phyloP scores from a whole-genome alignment of 164 flowering plant genomes.

The Protea cynaroides region DNA sequence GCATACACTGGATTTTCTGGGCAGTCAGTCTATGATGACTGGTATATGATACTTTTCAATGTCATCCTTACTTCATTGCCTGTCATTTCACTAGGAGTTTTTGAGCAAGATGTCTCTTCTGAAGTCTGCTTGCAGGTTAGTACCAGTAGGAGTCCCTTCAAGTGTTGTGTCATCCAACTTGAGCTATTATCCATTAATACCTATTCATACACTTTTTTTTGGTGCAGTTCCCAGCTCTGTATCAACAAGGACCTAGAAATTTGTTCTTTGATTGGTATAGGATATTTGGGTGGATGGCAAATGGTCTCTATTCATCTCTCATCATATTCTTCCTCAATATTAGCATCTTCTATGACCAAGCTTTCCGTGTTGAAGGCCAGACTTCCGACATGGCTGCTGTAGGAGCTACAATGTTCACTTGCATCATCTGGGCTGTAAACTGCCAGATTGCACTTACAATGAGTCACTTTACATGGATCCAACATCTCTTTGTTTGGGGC shows the following conservation, averaged over 20 bases:
- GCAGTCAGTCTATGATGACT: constrained; percentile 44
- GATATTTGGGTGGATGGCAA: constrained; percentile 54
- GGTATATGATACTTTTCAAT: constrained; percentile 59
- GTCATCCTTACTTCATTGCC: constrained; percentile 58
- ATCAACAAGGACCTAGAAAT: constrained; percentile 50
- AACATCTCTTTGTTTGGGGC: constrained; percentile 62
- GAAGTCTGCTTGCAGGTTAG: constrained; percentile 54
- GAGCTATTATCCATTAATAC: not conserved
- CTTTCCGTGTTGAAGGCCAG: constrained; percentile 34
- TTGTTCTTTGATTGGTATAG: constrained; percentile 41
- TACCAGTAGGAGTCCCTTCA: not conserved
- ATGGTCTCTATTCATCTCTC: constrained; percentile 40
- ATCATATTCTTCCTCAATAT: constrained; percentile 35
- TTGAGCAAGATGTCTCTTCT: constrained; percentile 66
- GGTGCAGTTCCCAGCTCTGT: constrained; percentile 57
- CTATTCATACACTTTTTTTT: not conserved
- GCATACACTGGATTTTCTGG: constrained; percentile 45
- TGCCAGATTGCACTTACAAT: constrained; percentile 55
- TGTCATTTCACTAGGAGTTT: constrained; percentile 51
- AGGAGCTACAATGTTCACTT: constrained; percentile 43
- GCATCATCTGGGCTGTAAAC: constrained; percentile 58
- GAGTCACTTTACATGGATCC: constrained; percentile 64
- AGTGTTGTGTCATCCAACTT: not conserved
- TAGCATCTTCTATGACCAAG: constrained; percentile 17
- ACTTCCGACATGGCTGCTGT: constrained; percentile 34